Evolutionary conservation across 2,329 filamentous ascomycete genomes (phyloP), one percentile per base, ranked within the genome.

Genomic region (Clarireedia paspali): DNA sequence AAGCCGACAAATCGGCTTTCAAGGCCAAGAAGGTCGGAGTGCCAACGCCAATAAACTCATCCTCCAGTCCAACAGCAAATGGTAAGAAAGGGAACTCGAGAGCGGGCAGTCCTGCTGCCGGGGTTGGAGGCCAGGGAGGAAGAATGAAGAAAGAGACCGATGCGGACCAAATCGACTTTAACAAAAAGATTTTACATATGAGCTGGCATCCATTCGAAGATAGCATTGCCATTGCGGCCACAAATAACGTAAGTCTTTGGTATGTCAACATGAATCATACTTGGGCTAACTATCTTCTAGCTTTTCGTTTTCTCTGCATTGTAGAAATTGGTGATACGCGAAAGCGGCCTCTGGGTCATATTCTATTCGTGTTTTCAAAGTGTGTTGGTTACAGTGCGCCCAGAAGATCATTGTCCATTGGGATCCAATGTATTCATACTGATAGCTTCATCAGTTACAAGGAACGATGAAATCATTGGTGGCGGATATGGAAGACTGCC

Each of bases 141-240:
- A 83, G 94, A 66, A 97, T 99, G 94, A 87, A 91, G 69, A 97
- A 96, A 77, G 94, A 99, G 77, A 99, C 94, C 53, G 94, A 99
- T 73, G 94, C 94, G 57, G 92, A 99, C 73, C 92, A 97, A 76
- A 97, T 97, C 73, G 94, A 99, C 74, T 99, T 97, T 75, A 97
- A 97, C 81, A 99, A 97, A 83, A 99, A 99, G 83, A 99, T 99
- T 67, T 73, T 99, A 70, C 94, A 99, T 73, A 99, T 99, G 94
- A 97, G 92, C 76, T 99, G 94, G 94, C 94, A 99, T 84, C 94
- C 94, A 49, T 96, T 95, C 68, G 94, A 99, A 75, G 92, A 99
- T 76, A 97, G 92, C 76, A 99, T 99, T 75, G 94, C 94, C 57
- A 99, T 99, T 77, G 94, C 94, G 65, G 94, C 94, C 59, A 99